A percentile compares a stretch with the other conserved stretches of the same genome.
phyloP scores from a whole-genome alignment of 805 yeast species.

The Priceomyces carsonii region DNA sequence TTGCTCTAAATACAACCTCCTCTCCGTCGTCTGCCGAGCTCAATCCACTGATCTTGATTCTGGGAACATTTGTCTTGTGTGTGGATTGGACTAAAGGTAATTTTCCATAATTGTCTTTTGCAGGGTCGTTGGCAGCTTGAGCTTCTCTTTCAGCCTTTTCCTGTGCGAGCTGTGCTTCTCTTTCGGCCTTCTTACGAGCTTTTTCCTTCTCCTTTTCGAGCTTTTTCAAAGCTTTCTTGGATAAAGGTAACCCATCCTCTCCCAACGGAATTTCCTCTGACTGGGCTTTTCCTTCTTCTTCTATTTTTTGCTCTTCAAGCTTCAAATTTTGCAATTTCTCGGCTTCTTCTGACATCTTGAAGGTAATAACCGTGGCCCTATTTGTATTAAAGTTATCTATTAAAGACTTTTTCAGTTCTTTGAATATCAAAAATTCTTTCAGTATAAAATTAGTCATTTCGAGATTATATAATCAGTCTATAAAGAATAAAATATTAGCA shows the following conservation, averaged over 20 bases:
- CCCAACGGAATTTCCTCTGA: constrained; percentile 42
- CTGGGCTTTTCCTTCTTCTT: constrained; percentile 15
- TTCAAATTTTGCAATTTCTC: constrained; percentile 26
- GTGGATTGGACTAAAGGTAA: constrained; percentile 82
- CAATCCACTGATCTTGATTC: constrained; percentile 59
- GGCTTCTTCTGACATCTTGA: constrained; percentile 23
- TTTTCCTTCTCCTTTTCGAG: constrained; percentile 91
- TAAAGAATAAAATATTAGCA: too few species aligned
- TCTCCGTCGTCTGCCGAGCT: constrained; percentile 69
- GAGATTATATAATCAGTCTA: too few species aligned
- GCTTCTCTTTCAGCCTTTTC: constrained; percentile 83
- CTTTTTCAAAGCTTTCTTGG: constrained; percentile 94
- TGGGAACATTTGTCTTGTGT: constrained; percentile 61
- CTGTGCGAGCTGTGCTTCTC: constrained; percentile 81
- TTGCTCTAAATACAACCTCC: constrained; percentile 84
- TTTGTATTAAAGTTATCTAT: too few species aligned
- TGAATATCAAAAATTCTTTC: too few species aligned
- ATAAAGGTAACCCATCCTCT: constrained; percentile 81
- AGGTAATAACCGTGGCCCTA: too few species aligned
- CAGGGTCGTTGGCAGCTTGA: constrained; percentile 73
- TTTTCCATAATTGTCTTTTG: constrained; percentile 87
- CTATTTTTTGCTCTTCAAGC: constrained; percentile 12
- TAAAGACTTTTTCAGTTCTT: too few species aligned
- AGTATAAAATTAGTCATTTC: too few species aligned
- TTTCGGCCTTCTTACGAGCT: constrained; percentile 89